Evolutionary conservation across 148 eudicot species (phyloP).

Genomic region (Rheum nobile): DNA sequence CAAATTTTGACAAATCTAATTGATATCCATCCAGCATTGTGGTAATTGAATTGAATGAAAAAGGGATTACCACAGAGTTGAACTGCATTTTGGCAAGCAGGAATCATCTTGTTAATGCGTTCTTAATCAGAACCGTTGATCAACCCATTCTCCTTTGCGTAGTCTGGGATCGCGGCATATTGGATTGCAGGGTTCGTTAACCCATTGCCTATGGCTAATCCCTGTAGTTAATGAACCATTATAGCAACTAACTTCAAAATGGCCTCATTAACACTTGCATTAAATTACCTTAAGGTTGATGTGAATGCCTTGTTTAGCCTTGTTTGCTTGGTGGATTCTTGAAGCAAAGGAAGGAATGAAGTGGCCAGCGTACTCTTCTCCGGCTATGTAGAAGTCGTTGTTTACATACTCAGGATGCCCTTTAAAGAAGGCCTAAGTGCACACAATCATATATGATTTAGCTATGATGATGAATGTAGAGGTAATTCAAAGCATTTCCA

Average conservation of each 20-base stretch:
- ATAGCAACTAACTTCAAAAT: not conserved
- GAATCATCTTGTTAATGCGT: constrained; percentile 54
- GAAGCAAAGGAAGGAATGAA: constrained; percentile 94
- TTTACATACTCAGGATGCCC: constrained; percentile 56
- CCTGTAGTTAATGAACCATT: not conserved
- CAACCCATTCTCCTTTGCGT: constrained; percentile 72
- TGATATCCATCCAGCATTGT: no score
- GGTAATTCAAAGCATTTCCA: no score
- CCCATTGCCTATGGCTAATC: constrained; percentile 6
- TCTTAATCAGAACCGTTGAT: constrained; percentile 46
- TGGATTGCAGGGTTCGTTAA: constrained; percentile 36
- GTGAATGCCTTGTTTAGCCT: constrained; percentile 62
- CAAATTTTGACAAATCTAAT: no score
- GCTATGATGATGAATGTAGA: no score
- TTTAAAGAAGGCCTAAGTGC: constrained; percentile 39
- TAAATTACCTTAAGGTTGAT: constrained; percentile 65
- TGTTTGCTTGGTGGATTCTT: constrained; percentile 68
- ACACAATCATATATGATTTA: constrained; percentile 11
- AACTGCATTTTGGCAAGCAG: constrained; percentile 59
- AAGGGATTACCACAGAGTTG: constrained; percentile 47
- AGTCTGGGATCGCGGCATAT: constrained; percentile 78
- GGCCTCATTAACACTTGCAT: no score
- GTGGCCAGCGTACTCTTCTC: constrained; percentile 96
- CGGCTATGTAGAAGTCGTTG: constrained; percentile 85
- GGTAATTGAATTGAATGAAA: no score